These are phyloP conservation scores for Russula sp. DNA, from an alignment of 768 basidiomycete genomes.

Conservation along the genomic window DNA sequence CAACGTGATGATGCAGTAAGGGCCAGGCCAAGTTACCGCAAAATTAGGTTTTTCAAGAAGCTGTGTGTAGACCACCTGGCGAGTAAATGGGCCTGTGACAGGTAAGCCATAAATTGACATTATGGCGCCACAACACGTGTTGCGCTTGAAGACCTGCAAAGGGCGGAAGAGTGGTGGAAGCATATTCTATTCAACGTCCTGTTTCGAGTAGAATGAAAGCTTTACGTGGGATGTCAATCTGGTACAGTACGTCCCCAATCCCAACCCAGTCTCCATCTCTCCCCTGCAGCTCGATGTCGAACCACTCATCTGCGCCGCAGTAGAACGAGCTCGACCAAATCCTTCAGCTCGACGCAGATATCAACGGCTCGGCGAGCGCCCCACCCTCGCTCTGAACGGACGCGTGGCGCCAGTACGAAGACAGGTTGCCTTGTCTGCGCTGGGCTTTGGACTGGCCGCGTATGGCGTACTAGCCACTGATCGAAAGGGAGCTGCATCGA, in stretches of 20 bases:
- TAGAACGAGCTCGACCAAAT: slow-evolving; percentile 76
- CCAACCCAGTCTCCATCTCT: background rate
- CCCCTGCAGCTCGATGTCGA: background rate
- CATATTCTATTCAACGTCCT: too few relatives aligned
- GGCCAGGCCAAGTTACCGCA: too few relatives aligned
- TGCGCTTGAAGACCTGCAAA: too few relatives aligned
- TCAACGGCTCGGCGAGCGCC: background rate
- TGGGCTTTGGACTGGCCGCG: slow-evolving; percentile 58
- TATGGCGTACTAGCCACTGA: slow-evolving; percentile 46
- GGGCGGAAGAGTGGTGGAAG: too few relatives aligned
- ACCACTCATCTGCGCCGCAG: slow-evolving; percentile 31
- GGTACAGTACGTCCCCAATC: slow-evolving; percentile 40
- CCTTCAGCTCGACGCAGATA: slow-evolving; percentile 42
- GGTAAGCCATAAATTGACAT: too few relatives aligned
- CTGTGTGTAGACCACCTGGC: too few relatives aligned
- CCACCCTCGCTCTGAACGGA: slow-evolving; percentile 46
- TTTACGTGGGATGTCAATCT: slow-evolving; percentile 81
- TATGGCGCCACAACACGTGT: too few relatives aligned
- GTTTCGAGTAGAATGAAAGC: too few relatives aligned
- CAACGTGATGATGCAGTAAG: too few relatives aligned
- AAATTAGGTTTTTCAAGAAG: too few relatives aligned
- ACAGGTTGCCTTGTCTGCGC: slow-evolving; percentile 80
- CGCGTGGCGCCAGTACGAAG: slow-evolving; percentile 77
- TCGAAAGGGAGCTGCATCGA: slow-evolving; percentile 49
- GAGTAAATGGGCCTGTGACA: too few relatives aligned